Conservation (phyloP, 1,284 basidiomycete genomes). For the Cryptococcus deneoformans region DNA sequence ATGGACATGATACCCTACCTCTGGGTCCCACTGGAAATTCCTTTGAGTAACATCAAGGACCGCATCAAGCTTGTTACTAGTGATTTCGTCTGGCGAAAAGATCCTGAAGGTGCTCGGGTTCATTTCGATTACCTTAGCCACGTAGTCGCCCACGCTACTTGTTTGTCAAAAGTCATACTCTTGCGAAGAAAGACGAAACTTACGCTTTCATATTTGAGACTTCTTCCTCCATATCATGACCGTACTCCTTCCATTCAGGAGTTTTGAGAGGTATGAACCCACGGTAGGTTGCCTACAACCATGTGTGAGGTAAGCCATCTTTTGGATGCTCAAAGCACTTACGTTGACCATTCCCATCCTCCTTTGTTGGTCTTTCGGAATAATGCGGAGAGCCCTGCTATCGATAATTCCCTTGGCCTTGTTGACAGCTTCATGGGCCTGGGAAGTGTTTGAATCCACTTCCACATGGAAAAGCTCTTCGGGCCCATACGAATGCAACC, state of each 20-base stretch:
- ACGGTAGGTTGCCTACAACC: conserved; percentile 59
- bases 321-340: background rate
- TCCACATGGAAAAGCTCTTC: conserved; percentile 60
- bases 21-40: conserved; percentile 73
- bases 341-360: conserved; percentile 43
- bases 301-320: background rate
- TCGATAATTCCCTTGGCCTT: conserved; percentile 36
- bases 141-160: conserved; percentile 30
- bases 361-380: conserved; percentile 34
- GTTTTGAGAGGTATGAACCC: conserved; percentile 61
- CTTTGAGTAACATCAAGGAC: conserved; percentile 61
- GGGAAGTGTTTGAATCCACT: conserved; percentile 36
- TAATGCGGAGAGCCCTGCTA: conserved; percentile 36
- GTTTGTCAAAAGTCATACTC: background rate
- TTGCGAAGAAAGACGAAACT: conserved; percentile 6
- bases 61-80: conserved; percentile 82
- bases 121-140: conserved; percentile 57
- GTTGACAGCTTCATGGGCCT: conserved; percentile 20
- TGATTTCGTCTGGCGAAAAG: conserved; percentile 83
- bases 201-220: conserved; percentile 71
- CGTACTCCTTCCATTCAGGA: conserved; percentile 64
- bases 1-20: conserved; percentile 21
- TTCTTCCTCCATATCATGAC: conserved; percentile 57
- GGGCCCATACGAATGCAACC: conserved; percentile 67
- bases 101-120: conserved; percentile 77